Evolutionary conservation across 305 asterid genomes (phyloP).

Genomic region (Salvia sclarea): DNA sequence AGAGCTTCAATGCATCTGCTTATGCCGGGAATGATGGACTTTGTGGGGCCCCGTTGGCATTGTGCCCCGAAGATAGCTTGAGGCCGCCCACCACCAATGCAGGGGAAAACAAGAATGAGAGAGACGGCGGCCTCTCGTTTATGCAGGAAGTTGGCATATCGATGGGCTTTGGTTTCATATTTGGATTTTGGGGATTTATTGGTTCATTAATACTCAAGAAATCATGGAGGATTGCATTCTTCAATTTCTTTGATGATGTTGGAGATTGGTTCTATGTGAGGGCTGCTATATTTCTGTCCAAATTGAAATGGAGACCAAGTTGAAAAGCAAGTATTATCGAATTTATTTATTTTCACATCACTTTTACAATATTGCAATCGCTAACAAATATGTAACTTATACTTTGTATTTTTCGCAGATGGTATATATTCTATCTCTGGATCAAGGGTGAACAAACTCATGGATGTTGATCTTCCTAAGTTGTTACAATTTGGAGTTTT

Average conservation of each 20-base stretch:
- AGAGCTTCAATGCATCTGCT: slow-evolving; percentile 22
- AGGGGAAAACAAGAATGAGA: not conserved
- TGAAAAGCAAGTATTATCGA: too few species aligned
- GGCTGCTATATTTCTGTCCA: not conserved
- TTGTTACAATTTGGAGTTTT: too few species aligned
- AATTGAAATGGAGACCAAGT: not conserved
- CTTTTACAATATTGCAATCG: too few species aligned
- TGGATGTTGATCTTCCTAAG: too few species aligned
- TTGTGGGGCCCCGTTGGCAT: slow-evolving; percentile 24
- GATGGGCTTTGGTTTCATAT: not conserved
- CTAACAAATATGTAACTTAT: too few species aligned
- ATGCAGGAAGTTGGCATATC: slow-evolving; percentile 17
- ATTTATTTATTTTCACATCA: too few species aligned
- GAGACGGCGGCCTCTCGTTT: not conserved
- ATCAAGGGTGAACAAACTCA: too few species aligned
- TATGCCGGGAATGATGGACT: slow-evolving; percentile 29
- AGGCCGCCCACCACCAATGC: too few species aligned
- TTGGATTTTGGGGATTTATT: slow-evolving; percentile 33
- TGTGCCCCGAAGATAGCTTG: not conserved
- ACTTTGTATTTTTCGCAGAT: too few species aligned
- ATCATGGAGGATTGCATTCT: slow-evolving; percentile 20
- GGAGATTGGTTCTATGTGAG: slow-evolving; percentile 24
- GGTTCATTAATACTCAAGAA: not conserved
- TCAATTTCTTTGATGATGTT: not conserved
- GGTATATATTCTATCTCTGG: too few species aligned